Evolutionary conservation across 352 stramenopile species (phyloP).

Genomic region (Pythium rishiriense): DNA sequence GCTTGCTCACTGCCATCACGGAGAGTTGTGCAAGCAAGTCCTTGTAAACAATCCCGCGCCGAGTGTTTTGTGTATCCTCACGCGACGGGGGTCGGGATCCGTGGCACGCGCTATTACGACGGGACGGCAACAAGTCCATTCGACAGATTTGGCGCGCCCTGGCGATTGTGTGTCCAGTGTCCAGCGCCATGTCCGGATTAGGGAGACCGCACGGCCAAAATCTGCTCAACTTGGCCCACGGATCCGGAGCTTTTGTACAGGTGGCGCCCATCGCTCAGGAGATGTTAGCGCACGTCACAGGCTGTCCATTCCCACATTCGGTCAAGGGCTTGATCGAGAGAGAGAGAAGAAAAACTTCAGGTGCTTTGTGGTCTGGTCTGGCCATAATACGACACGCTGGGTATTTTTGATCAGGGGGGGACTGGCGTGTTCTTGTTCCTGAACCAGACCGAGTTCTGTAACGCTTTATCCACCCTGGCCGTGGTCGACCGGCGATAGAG

Average conservation of each 20-base stretch:
- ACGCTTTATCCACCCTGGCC: constrained; percentile 7
- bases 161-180: too few species aligned
- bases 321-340: background rate
- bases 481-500: background rate
- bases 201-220: too few species aligned
- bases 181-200: too few species aligned
- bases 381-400: constrained; percentile 1
- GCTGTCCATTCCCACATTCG: constrained; percentile 14
- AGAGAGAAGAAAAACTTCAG: background rate
- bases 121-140: too few species aligned
- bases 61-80: background rate
- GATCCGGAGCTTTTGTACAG: background rate
- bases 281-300: constrained; percentile 23
- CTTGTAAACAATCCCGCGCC: background rate
- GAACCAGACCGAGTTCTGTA: background rate
- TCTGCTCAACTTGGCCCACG: too few species aligned
- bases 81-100: too few species aligned
- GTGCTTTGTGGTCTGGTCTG: background rate
- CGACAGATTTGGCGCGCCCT: too few species aligned
- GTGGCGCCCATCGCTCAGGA: background rate
- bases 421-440: constrained; percentile 5
- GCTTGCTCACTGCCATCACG: background rate
- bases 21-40: background rate
- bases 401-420: background rate
- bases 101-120: too few species aligned